Percentiles rank a stretch among this genome's conserved stretches.
Evolutionary conservation across 768 basidiomycete species (phyloP).

Genomic region (Rhodosporidiobolus odoratus): DNA sequence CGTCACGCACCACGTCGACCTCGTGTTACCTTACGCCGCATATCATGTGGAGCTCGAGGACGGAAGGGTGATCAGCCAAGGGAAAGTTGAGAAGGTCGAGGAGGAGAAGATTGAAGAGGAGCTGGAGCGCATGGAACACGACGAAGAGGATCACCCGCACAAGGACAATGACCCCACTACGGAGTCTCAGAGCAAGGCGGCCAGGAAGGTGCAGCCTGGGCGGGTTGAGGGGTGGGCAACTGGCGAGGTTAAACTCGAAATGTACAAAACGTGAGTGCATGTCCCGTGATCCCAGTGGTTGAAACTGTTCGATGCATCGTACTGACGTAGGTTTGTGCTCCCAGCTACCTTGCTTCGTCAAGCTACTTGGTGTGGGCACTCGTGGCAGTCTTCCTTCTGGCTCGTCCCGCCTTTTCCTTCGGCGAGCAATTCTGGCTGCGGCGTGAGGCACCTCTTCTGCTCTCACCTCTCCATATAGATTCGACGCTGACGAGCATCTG

Average conservation of each 20-base stretch:
- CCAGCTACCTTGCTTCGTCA: constrained; percentile 21
- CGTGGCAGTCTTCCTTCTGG: constrained; percentile 1
- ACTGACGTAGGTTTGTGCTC: neutral
- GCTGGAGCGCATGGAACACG: neutral
- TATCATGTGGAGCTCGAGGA: constrained; percentile 22
- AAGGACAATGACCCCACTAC: too few species aligned
- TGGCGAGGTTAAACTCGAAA: constrained; percentile 19
- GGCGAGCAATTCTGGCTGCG: constrained; percentile 31
- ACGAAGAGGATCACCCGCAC: neutral
- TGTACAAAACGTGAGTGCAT: constrained; percentile 20
- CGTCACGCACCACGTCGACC: constrained; percentile 87
- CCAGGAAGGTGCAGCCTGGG: neutral
- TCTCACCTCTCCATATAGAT: neutral
- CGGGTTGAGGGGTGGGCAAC: constrained; percentile 12
- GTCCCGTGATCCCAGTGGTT: too few species aligned
- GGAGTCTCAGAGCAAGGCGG: neutral
- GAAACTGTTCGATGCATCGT: too few species aligned
- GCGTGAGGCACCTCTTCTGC: neutral
- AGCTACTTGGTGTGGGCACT: constrained; percentile 14
- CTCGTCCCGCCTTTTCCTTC: constrained; percentile 14
- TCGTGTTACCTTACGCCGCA: constrained; percentile 67
- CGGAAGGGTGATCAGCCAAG: constrained; percentile 15
- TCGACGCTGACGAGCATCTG: neutral
- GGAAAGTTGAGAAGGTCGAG: neutral
- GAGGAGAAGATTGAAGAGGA: neutral